phyloP scores from a whole-genome alignment of 2,329 filamentous ascomycete genomes.

The Aspergillus amoenus region DNA sequence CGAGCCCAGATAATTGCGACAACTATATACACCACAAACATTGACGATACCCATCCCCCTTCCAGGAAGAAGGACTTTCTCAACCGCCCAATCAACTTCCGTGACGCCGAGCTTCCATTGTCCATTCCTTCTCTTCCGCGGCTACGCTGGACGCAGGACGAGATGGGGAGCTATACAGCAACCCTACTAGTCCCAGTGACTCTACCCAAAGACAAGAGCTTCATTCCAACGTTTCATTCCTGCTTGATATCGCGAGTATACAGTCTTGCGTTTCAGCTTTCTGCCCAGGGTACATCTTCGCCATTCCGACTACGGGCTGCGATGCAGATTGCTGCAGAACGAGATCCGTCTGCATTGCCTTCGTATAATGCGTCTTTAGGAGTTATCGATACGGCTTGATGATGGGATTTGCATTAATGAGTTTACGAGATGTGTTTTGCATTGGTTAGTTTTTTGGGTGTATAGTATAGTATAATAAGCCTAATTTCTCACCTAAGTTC shows the following conservation, averaged over 20 bases:
- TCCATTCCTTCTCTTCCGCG: conserved; percentile 11
- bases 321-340: conserved; percentile 9
- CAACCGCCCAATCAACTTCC: conserved; percentile 12
- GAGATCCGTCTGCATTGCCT: conserved; percentile 8
- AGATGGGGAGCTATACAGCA: background rate
- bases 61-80: conserved; percentile 14
- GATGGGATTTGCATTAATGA: background rate
- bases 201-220: conserved; percentile 13
- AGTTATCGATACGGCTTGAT: conserved; percentile 1
- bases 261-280: conserved; percentile 11
- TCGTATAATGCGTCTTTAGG: conserved; percentile 15
- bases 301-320: conserved; percentile 6
- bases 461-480: too few species aligned
- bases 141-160: conserved; percentile 8
- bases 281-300: conserved; percentile 6
- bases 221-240: conserved; percentile 18
- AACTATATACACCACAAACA: conserved; percentile 14
- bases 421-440: background rate
- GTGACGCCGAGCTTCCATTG: conserved; percentile 8
- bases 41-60: background rate
- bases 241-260: conserved; percentile 16
- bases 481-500: too few species aligned
- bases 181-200: conserved; percentile 16
- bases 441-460: background rate
- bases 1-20: conserved; percentile 13